Conservation (phyloP, 108 stramenopile species). For the Cyclotella baltica region DNA sequence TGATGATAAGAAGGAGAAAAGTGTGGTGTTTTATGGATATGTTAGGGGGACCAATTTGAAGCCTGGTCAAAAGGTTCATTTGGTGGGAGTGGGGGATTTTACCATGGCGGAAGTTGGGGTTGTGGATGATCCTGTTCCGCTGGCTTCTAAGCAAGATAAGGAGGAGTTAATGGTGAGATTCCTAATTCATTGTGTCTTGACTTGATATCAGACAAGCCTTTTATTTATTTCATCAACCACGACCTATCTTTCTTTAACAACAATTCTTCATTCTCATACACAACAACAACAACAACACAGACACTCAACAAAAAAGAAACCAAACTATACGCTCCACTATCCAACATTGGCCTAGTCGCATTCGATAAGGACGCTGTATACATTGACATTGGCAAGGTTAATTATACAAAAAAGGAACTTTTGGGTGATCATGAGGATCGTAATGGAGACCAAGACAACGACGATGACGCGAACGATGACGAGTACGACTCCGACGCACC, state of each 20-base stretch:
- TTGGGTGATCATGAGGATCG: slow-evolving; percentile 44
- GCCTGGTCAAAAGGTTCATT: slow-evolving; percentile 85
- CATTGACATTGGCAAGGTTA: slow-evolving; percentile 93
- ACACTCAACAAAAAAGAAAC: slow-evolving; percentile 90
- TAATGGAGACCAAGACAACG: slow-evolving; percentile 37
- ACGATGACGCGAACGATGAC: slow-evolving; percentile 51
- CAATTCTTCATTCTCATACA: slow-evolving; percentile 1
- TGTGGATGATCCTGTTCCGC: slow-evolving; percentile 87
- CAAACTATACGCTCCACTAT: slow-evolving; percentile 94
- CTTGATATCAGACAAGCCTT: neutral
- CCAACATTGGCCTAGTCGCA: slow-evolving; percentile 92
- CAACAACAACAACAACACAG: slow-evolving; percentile 10
- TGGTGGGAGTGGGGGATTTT: slow-evolving; percentile 97
- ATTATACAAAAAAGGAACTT: slow-evolving; percentile 89
- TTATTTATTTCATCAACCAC: too few relatives aligned
- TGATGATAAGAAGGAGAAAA: slow-evolving; percentile 84
- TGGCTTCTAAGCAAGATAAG: slow-evolving; percentile 84
- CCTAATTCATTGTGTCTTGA: neutral
- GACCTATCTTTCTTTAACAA: neutral
- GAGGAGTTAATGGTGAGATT: slow-evolving; percentile 60
- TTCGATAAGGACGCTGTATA: slow-evolving; percentile 98
- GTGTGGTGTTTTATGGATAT: slow-evolving; percentile 94
- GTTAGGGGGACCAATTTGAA: slow-evolving; percentile 96
- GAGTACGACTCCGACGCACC: slow-evolving; percentile 57
- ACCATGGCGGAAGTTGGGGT: slow-evolving; percentile 71